Conservation (phyloP, 2,329 filamentous ascomycete species). For the Fusarium denticulatum region DNA sequence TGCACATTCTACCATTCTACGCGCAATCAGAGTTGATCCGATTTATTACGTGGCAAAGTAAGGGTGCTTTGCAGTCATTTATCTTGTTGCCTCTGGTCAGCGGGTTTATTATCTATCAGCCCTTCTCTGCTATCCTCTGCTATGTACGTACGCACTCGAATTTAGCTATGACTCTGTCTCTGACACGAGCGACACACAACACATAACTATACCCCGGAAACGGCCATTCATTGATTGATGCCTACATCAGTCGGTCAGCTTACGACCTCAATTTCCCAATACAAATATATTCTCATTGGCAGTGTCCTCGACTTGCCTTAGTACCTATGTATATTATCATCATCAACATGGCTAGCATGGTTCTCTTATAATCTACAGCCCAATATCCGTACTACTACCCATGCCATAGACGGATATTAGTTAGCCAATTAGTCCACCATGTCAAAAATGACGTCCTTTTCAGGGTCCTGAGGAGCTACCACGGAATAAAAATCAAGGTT, state of each 20-base stretch:
- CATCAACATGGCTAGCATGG: not conserved
- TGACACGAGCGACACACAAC: conserved; percentile 1
- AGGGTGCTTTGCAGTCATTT: too few species aligned
- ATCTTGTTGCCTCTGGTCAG: not conserved
- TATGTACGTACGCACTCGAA: not conserved
- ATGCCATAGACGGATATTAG: not conserved
- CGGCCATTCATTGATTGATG: not conserved
- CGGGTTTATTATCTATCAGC: not conserved
- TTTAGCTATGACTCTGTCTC: not conserved
- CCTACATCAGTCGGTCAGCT: not conserved
- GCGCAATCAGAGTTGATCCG: not conserved
- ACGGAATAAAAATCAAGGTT: conserved; percentile 32
- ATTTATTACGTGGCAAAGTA: conserved; percentile 11
- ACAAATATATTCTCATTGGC: not conserved
- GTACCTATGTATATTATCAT: not conserved
- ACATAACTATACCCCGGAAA: conserved; percentile 6
- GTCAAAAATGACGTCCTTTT: conserved; percentile 20
- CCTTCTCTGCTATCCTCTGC: not conserved
- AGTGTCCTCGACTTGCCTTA: not conserved
- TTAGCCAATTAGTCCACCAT: conserved; percentile 9
- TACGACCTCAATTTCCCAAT: not conserved
- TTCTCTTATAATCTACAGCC: not conserved
- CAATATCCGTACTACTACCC: not conserved
- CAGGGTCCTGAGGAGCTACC: conserved; percentile 5
- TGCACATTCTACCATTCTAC: not conserved